Percentiles rank a stretch among this genome's conserved stretches.
Conservation (phyloP, 2,329 filamentous ascomycete species). For the Phialophora tarda region DNA sequence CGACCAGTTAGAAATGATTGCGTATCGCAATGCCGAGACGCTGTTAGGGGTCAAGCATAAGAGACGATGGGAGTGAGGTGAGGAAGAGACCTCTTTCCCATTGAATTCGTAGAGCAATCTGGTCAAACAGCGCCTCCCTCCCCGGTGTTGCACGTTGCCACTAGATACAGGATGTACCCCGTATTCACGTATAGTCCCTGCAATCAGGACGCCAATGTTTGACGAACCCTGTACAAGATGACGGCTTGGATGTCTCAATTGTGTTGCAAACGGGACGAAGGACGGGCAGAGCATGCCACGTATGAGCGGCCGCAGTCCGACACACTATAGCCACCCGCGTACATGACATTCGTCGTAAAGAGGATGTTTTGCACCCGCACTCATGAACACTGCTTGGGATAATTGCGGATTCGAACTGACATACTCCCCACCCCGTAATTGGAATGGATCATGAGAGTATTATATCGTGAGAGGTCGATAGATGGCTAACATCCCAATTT, state of each 20-base stretch:
- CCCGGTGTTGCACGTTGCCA: background rate
- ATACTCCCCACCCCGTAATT: background rate
- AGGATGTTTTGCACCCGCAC: background rate
- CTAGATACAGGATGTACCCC: background rate
- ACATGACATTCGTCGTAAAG: background rate
- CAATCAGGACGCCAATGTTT: background rate
- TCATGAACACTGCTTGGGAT: background rate
- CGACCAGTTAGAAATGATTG: conserved; percentile 58
- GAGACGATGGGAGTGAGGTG: conserved; percentile 12
- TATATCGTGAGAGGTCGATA: background rate
- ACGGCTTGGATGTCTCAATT: background rate
- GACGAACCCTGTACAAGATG: background rate
- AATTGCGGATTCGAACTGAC: background rate
- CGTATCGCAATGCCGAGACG: conserved; percentile 58
- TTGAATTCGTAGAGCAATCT: background rate
- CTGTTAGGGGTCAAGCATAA: conserved; percentile 45
- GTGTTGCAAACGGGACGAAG: background rate
- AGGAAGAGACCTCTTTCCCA: background rate
- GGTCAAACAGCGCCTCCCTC: background rate
- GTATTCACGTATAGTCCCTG: background rate
- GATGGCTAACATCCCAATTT: background rate
- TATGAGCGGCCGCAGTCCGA: background rate
- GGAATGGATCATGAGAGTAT: background rate
- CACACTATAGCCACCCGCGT: background rate
- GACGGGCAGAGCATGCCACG: background rate